A percentile compares a stretch with the other conserved stretches of the same genome.
Conservation (phyloP, 2,329 filamentous ascomycete species). For the Xenoacremonium recifei region DNA sequence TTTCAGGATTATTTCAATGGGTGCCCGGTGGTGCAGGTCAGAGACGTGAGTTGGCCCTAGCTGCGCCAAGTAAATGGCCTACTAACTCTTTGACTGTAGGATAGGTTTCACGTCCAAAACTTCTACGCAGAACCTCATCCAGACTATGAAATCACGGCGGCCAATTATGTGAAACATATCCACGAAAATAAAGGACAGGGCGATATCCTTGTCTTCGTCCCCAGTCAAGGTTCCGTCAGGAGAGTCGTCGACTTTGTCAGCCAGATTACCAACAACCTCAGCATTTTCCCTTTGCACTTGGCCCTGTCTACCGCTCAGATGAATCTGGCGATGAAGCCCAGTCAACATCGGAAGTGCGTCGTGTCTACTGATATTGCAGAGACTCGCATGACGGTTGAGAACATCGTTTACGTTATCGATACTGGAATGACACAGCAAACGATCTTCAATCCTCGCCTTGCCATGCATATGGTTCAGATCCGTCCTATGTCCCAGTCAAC, state of each 20-base stretch:
- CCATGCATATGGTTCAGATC: background rate
- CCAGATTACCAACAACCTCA: background rate
- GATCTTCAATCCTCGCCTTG: background rate
- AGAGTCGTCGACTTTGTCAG: slow-evolving; percentile 3
- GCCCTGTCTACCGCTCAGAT: slow-evolving; percentile 3
- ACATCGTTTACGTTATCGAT: background rate
- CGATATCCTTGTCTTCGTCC: slow-evolving; percentile 12
- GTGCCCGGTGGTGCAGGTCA: slow-evolving; percentile 1
- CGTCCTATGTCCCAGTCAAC: background rate
- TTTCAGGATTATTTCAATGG: slow-evolving; percentile 13
- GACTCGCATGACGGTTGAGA: background rate
- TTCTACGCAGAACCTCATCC: slow-evolving; percentile 7
- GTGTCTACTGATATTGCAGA: background rate
- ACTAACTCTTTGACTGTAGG: background rate
- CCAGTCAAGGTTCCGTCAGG: slow-evolving; percentile 7
- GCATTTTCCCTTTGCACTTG: slow-evolving; percentile 9
- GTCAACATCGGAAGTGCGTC: background rate
- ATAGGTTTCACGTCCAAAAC: too few relatives aligned
- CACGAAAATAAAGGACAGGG: too few relatives aligned
- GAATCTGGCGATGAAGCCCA: background rate
- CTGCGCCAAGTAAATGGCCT: background rate
- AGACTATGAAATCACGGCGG: slow-evolving; percentile 1
- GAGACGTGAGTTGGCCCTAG: background rate
- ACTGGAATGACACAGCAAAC: background rate
- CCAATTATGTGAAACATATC: too few relatives aligned